Evolutionary conservation across 1,139 yeast species (phyloP).

Genomic region (Hansenula sp.): DNA sequence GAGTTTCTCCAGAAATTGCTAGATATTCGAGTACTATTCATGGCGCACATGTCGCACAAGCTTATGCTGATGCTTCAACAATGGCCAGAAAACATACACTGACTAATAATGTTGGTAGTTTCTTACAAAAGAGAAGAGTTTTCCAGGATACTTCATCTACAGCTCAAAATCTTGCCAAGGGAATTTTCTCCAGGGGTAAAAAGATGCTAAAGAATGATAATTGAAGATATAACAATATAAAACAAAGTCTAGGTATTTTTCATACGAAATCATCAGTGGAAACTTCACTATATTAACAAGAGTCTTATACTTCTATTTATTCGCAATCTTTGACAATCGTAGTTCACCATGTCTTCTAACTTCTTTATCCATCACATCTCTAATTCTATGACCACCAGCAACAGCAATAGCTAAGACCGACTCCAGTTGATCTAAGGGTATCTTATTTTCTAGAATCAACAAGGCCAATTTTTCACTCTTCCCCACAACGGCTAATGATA

Average conservation of each 20-base stretch:
- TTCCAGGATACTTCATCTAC: slow-evolving; percentile 22
- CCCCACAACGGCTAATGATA: slow-evolving; percentile 85
- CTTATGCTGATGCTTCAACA: slow-evolving; percentile 22
- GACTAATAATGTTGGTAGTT: slow-evolving; percentile 16
- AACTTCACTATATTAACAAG: background rate
- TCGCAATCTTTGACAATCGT: slow-evolving; percentile 30
- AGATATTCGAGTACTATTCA: slow-evolving; percentile 14
- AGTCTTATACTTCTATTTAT: slow-evolving; percentile 9
- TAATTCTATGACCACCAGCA: slow-evolving; percentile 81
- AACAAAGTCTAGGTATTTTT: background rate
- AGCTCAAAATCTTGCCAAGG: slow-evolving; percentile 25
- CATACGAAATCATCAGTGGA: background rate
- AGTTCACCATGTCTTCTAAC: slow-evolving; percentile 68
- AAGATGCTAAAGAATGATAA: slow-evolving; percentile 22
- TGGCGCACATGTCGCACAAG: slow-evolving; percentile 20
- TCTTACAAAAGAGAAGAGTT: slow-evolving; percentile 20
- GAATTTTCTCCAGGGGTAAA: slow-evolving; percentile 24
- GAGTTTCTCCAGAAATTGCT: slow-evolving; percentile 15
- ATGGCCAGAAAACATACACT: slow-evolving; percentile 13
- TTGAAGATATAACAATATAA: slow-evolving; percentile 22
- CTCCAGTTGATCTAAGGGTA: slow-evolving; percentile 80
- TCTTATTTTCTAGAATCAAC: slow-evolving; percentile 72
- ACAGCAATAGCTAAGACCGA: slow-evolving; percentile 78
- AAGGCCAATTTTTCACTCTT: slow-evolving; percentile 73
- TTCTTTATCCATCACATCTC: slow-evolving; percentile 83